A percentile compares a stretch with the other conserved stretches of the same genome.
Evolutionary conservation across 495 filamentous ascomycete species (phyloP).

Genomic region (Aspergillus indologenus): DNA sequence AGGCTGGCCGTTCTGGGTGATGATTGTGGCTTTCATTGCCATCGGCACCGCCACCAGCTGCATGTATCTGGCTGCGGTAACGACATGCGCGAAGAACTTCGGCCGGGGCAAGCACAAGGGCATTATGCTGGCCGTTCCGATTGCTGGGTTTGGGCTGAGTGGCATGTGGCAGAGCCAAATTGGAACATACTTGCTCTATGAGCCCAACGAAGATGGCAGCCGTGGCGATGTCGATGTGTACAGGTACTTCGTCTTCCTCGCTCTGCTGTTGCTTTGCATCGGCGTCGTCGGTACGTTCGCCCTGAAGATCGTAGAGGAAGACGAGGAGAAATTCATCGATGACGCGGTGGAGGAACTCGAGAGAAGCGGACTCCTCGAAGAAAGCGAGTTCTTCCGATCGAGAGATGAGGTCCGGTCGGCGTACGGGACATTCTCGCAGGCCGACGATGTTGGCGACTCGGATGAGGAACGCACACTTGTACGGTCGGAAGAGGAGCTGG

Average conservation of each 20-base stretch:
- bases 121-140: slow-evolving; percentile 82
- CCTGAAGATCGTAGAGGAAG: slow-evolving; percentile 64
- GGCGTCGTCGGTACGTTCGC: slow-evolving; percentile 73
- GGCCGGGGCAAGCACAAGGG: slow-evolving; percentile 83
- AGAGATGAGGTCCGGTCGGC: slow-evolving; percentile 35
- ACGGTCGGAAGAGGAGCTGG: slow-evolving; percentile 45
- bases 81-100: slow-evolving; percentile 97
- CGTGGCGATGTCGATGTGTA: slow-evolving; percentile 82
- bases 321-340: slow-evolving; percentile 69
- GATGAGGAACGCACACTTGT: slow-evolving; percentile 30
- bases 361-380: slow-evolving; percentile 76
- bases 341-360: slow-evolving; percentile 83
- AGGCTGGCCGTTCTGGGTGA: slow-evolving; percentile 71
- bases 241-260: slow-evolving; percentile 80
- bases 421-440: slow-evolving; percentile 53
- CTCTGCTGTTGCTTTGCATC: slow-evolving; percentile 58
- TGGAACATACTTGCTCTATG: slow-evolving; percentile 73
- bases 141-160: slow-evolving; percentile 88
- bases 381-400: slow-evolving; percentile 59
- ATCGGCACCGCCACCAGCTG: slow-evolving; percentile 79
- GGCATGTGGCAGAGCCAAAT: slow-evolving; percentile 94
- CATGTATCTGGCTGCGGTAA: slow-evolving; percentile 85
- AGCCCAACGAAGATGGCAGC: slow-evolving; percentile 55
- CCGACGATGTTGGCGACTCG: slow-evolving; percentile 25
- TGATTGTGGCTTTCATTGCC: slow-evolving; percentile 77